A percentile compares a stretch with the other conserved stretches of the same genome.
Conservation (phyloP, 768 basidiomycete species). For the Tulasnella sp. region DNA sequence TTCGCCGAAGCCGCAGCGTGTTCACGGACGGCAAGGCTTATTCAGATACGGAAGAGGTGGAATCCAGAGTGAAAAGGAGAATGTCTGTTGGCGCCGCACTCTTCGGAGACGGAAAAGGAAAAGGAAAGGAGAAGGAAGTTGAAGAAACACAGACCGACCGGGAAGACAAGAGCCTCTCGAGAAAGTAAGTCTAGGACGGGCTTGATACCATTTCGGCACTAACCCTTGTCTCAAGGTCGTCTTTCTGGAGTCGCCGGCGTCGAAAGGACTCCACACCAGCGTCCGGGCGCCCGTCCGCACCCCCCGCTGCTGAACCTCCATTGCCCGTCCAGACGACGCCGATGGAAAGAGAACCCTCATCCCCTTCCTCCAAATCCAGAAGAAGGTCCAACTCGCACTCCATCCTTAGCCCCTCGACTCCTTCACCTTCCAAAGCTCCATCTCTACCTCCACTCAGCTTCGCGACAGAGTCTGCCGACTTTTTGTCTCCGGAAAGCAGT, state of each 20-base stretch:
- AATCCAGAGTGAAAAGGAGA: background rate
- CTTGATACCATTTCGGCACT: background rate
- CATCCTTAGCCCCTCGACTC: background rate
- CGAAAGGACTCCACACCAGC: slow-evolving; percentile 10
- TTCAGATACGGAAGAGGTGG: background rate
- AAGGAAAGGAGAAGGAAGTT: slow-evolving; percentile 20
- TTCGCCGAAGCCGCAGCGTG: background rate
- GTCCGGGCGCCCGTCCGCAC: background rate
- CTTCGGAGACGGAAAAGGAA: slow-evolving; percentile 16
- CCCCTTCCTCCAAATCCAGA: background rate
- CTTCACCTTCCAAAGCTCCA: background rate
- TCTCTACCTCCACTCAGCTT: background rate
- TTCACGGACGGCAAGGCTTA: slow-evolving; percentile 10
- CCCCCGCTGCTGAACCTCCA: background rate
- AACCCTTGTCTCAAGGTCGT: slow-evolving; percentile 4
- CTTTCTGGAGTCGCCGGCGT: slow-evolving; percentile 16
- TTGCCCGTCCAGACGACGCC: background rate
- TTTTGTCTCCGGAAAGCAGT: background rate
- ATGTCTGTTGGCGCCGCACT: slow-evolving; percentile 9
- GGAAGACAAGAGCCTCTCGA: background rate
- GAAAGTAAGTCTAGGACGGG: background rate
- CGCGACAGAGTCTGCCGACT: background rate
- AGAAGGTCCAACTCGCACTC: slow-evolving; percentile 2
- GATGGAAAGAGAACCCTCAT: background rate
- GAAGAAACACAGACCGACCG: background rate